These are phyloP conservation scores for Cutaneotrichosporon cutaneum DNA, from an alignment of 1,284 basidiomycete species.

Conservation along the genomic window DNA sequence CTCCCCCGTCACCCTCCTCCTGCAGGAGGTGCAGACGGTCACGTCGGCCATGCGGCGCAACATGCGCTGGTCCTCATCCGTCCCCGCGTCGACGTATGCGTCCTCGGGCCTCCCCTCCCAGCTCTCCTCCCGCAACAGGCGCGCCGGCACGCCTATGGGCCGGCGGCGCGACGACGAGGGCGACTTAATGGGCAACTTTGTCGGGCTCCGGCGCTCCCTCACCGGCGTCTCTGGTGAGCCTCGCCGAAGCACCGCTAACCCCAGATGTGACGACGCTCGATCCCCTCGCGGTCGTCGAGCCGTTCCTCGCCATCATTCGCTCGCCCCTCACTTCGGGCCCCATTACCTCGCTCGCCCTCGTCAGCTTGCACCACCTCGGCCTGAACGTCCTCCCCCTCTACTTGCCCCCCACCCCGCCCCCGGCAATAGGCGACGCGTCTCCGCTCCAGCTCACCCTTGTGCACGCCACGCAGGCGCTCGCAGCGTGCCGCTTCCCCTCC, in stretches of 20 bases:
- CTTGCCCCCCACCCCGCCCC: slow-evolving; percentile 48
- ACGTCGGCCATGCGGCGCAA: slow-evolving; percentile 97
- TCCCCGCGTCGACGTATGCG: slow-evolving; percentile 37
- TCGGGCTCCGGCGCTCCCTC: slow-evolving; percentile 75
- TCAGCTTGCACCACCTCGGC: slow-evolving; percentile 83
- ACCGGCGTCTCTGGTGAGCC: slow-evolving; percentile 66
- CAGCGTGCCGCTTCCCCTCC: slow-evolving; percentile 97
- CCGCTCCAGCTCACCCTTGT: slow-evolving; percentile 62
- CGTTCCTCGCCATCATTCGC: slow-evolving; percentile 89
- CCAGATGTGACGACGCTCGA: slow-evolving; percentile 64
- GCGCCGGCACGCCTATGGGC: slow-evolving; percentile 3
- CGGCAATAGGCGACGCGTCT: slow-evolving; percentile 33
- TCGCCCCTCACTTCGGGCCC: slow-evolving; percentile 91
- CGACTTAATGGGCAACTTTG: slow-evolving; percentile 85
- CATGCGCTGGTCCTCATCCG: slow-evolving; percentile 75
- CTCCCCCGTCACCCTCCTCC: slow-evolving; percentile 46
- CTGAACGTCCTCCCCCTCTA: slow-evolving; percentile 63
- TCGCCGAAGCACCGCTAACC: slow-evolving; percentile 61
- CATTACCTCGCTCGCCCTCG: slow-evolving; percentile 85
- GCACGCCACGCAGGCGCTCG: slow-evolving; percentile 83
- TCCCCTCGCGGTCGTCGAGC: slow-evolving; percentile 64
- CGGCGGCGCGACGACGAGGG: slow-evolving; percentile 45
- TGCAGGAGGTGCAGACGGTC: slow-evolving; percentile 79
- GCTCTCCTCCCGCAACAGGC: slow-evolving; percentile 17
- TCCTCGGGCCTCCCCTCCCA: slow-evolving; percentile 35